phyloP scores from a whole-genome alignment of 306 rosid genomes.

The Inga oerstediana region DNA sequence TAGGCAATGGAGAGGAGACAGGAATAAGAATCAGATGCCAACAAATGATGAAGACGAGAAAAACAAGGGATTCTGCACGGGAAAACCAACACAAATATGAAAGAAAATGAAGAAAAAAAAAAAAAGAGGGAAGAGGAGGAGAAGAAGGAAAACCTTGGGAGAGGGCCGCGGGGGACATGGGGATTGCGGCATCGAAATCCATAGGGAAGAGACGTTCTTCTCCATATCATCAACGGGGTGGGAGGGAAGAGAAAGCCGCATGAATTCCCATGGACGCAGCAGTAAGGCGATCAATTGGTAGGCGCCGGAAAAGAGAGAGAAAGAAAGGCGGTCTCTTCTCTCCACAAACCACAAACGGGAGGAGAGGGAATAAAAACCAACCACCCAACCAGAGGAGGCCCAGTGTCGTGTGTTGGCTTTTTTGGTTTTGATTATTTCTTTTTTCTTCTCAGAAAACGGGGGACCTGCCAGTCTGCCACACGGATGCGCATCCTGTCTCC shows the following conservation, averaged over 20 bases:
- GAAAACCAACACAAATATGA: background rate
- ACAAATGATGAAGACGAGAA: background rate
- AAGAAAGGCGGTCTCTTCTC: constrained; percentile 59
- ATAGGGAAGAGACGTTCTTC: constrained; percentile 41
- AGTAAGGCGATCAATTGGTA: constrained; percentile 19
- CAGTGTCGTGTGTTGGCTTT: constrained; percentile 16
- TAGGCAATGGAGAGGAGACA: background rate
- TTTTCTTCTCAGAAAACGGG: background rate
- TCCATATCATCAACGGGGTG: constrained; percentile 40
- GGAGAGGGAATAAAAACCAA: constrained; percentile 81
- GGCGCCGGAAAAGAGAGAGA: constrained; percentile 10
- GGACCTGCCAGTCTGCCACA: background rate
- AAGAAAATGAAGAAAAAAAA: background rate
- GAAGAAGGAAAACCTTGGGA: constrained; percentile 46
- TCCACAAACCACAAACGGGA: constrained; percentile 96
- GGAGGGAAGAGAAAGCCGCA: constrained; percentile 37
- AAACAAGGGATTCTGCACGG: background rate
- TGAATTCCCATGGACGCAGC: constrained; percentile 46
- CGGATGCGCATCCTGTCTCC: background rate
- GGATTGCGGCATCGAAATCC: constrained; percentile 87
- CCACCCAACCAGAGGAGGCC: constrained; percentile 47
- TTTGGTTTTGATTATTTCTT: background rate
- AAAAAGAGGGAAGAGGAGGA: background rate
- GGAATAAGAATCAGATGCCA: constrained; percentile 10
- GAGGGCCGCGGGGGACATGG: constrained; percentile 57